Evolutionary conservation across 2,329 filamentous ascomycete genomes (phyloP), one percentile per base, ranked within the genome.

Genomic region (Xylaria sp.): DNA sequence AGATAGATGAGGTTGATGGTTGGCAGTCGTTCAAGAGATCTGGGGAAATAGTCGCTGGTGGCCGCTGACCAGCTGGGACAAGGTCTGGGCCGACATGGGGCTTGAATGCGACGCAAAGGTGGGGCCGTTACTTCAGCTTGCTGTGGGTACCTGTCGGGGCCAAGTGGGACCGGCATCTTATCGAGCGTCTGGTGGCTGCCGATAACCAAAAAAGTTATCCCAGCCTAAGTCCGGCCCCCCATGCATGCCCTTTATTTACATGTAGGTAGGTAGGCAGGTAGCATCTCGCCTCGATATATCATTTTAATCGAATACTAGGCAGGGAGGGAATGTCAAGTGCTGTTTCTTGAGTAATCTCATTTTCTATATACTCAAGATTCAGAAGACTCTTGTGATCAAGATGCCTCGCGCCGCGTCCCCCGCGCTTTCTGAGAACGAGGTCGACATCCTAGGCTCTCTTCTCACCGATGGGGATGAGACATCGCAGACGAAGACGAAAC

Each of bases 361-460:
- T 49, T 46, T n/a, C 19, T 5, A 21, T 9, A 57, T 12, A 8
- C n/a, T n/a, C 14, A 7, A 28, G 17, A 37, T 38, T 51, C 37
- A 37, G n/a, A n/a, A 33, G 43, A 11, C 25, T 7, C 17, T 4
- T 7, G n/a, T 35, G 17, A 52, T 15, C 57, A 69, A 70, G 31
- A 96, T 96, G 92, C 84, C 85, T 78, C 83, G 92, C 73, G 88
- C 87, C 73, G 84, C 84, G 60, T 98, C 95, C 45, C 95, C 94
- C 63, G 87, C 92, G 51, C 83, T 85, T 61, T 98, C 94, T 52
- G 94, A 98, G 78, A 91, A 89, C 68, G 95, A 97, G 74, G 88
- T 96, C 73, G 95, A 99, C 73, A 97, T 99, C 56, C 87, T 92
- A 19, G 88, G 85, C 65, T 89, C 90, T 2, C 82, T 97, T 11